Evolutionary conservation across 2,329 filamentous ascomycete genomes (phyloP).

Genomic region (Neocatenulostroma microsporum): DNA sequence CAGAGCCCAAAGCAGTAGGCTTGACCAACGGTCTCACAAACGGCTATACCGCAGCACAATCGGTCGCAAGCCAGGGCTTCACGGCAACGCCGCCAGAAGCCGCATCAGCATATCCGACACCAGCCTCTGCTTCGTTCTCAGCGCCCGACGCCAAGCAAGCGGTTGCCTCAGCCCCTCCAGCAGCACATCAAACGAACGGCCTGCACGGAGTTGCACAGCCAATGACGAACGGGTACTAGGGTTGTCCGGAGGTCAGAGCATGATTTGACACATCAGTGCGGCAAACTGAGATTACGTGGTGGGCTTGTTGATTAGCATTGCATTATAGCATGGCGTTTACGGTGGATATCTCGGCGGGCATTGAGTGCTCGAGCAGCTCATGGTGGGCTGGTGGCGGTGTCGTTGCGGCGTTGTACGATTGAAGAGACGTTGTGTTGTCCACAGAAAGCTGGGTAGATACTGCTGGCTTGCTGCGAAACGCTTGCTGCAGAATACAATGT

Average conservation of each 20-base stretch:
- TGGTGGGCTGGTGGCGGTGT: background rate
- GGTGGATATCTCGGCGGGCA: no score
- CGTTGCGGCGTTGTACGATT: no score
- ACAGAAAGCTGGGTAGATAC: no score
- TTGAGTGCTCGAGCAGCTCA: background rate
- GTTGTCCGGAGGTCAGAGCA: background rate
- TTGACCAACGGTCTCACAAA: constrained; percentile 2
- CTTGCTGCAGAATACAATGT: no score
- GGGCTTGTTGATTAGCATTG: no score
- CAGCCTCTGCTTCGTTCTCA: constrained; percentile 8
- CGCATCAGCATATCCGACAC: constrained; percentile 10
- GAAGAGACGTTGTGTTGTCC: no score
- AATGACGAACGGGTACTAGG: constrained; percentile 1
- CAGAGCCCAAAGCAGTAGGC: background rate
- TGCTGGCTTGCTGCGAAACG: no score
- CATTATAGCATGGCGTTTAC: no score
- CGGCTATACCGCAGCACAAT: background rate
- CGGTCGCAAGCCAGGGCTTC: background rate
- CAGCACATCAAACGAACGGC: no score
- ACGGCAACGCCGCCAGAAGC: constrained; percentile 5
- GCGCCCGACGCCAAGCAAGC: constrained; percentile 1
- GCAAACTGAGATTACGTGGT: no score
- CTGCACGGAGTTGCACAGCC: background rate
- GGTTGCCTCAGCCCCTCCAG: background rate
- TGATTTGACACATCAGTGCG: no score